Base-by-base conservation (phyloP, 2,329 filamentous ascomycete species). In the Fusarium longipes region DNA sequence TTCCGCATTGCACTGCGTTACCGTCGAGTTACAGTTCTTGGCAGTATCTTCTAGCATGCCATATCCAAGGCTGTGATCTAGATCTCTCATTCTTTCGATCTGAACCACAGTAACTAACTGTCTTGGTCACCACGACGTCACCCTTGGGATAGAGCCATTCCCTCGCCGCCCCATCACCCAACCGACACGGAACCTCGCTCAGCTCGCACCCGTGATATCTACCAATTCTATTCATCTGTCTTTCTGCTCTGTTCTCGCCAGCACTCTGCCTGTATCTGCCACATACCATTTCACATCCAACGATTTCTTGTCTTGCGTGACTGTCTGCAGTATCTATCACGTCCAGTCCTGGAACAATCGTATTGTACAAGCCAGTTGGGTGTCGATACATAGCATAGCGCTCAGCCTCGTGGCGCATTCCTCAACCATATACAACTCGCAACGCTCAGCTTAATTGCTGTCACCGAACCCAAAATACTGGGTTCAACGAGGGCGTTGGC, bases 1-100 rank as follows among this genome's bases (percentile, higher is more conserved):
- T 30, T 63, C 45, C 39, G 33, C 35, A 22, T 35, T 54, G 44
- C 36, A 32, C 43, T 45, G 57, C 59, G 39, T 62, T 62, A 57
- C 51, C 57, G 51, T 56, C 39, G 8, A 36, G 12, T 25, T 38
- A 42, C 43, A 39, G 54, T 71, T 54, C 63, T 59, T 70, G 51
- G 67, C 68, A 63, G 49, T 38, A 42, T 43, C 43, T 53, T n/a
- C n/a, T 50, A 68, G 70, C 68, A 72, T 72, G 67, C 61, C 63
- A 33, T 53, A 22, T 35, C 22, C 68, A 32, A 62, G 57, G 65
- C 50, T 56, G 70, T 70, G 61, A 72, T 59, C 62, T 66, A 68
- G 68, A 63, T 57, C 64, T 70, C 58, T 52, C 55, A 63, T 67
- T 61, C 65, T 70, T 59, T 56, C 44, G 47, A 44, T 44, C 30